phyloP scores from a whole-genome alignment of 768 basidiomycete genomes.

The Mycena filopes region DNA sequence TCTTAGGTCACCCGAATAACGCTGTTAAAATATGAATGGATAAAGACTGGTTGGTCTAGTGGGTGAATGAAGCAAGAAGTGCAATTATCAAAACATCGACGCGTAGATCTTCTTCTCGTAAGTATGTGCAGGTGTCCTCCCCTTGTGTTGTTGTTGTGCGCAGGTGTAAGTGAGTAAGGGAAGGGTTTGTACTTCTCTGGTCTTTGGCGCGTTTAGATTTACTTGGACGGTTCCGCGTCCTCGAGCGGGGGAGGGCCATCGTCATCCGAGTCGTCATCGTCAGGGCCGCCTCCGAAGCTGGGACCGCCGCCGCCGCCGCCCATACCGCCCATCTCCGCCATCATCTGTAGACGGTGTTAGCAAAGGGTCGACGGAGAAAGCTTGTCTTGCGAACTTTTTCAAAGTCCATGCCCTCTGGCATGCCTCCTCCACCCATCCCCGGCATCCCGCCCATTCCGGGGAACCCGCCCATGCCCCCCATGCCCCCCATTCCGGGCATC shows the following conservation, averaged over 20 bases:
- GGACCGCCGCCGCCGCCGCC: conserved; percentile 37
- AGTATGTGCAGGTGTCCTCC: not conserved
- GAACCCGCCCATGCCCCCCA: conserved; percentile 45
- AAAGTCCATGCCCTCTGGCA: conserved; percentile 67
- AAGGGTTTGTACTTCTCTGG: too few species aligned
- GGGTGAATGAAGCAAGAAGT: conserved; percentile 6
- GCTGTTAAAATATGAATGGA: not conserved
- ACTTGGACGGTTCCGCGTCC: conserved; percentile 49
- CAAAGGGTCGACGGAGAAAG: not conserved
- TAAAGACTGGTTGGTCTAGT: conserved; percentile 16
- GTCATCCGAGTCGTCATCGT: conserved; percentile 64
- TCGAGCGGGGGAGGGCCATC: conserved; percentile 87
- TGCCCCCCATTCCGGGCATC: conserved; percentile 21
- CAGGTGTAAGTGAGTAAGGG: too few species aligned
- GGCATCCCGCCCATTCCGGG: conserved; percentile 53
- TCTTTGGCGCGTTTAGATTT: not conserved
- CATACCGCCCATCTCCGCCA: conserved; percentile 58
- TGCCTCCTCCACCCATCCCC: conserved; percentile 44
- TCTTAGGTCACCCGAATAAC: too few species aligned
- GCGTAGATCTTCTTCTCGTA: conserved; percentile 10
- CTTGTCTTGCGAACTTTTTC: conserved; percentile 56
- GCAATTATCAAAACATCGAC: conserved; percentile 26
- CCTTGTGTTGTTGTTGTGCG: too few species aligned
- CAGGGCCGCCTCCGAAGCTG: conserved; percentile 47
- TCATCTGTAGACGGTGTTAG: conserved; percentile 50